Base-by-base conservation (phyloP, 179 eudicot genomes). In the Gypsophila paniculata region DNA sequence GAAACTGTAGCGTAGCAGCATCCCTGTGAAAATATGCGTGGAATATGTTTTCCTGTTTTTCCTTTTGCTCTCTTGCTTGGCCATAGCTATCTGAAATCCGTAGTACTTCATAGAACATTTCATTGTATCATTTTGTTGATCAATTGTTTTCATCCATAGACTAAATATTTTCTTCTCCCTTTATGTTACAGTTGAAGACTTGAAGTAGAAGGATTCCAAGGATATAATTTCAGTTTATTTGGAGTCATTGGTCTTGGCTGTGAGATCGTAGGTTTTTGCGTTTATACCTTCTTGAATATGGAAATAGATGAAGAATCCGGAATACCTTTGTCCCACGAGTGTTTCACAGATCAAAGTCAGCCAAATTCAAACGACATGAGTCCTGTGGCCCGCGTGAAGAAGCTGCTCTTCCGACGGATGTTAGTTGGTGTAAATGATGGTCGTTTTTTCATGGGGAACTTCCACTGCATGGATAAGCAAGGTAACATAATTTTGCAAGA, bases 401-500 rank as follows among this genome's bases (percentile, higher is more conserved):
- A 86, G 54, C 74, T 92, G 75, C 77, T 92, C 32, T 76, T 80
- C 73, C 84, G 84, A 13, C 77, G 81, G 72, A 88, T 91, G 97
- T 83, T 91, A 52, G 85, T 91, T n/a, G 96, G 97, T 22, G 85
- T 91, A 15, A 88, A 74, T 25, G 97, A 92, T 26, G 96, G 96
- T 2, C 85, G 98, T 12, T 90, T 87, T 73, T 90, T 92, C 85
- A 74, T 87, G 78, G 98, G 98, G 38, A 78, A 81, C 34, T 92
- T 92, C 76, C 88, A 90, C 61, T 92, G 98, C 78, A 69, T 88
- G 53, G 98, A 92, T 78, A 92, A 92, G 78, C 98, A 92, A 81
- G 98, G 98, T 32, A 92, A 90, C 84, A 93, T 93, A 18, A 91
- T 93, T 65, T 85, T 93, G 38, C 96, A 93, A 77, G 98, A 90